phyloP scores from a whole-genome alignment of 2,329 filamentous ascomycete genomes.

The Reticulascus tulasneorum region DNA sequence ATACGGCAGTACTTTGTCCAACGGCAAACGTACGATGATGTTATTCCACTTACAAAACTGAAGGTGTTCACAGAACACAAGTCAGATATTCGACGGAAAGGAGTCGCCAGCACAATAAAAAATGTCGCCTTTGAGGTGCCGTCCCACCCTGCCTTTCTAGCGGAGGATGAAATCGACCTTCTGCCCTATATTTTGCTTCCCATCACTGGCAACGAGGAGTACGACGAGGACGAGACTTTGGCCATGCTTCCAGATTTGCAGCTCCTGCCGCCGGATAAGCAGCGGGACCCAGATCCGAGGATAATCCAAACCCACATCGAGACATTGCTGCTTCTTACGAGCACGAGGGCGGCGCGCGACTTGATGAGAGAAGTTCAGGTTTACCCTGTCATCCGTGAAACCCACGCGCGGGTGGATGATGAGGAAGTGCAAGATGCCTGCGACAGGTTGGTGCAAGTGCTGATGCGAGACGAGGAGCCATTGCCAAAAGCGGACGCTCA shows the following conservation, averaged over 20 bases:
- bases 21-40: conserved; percentile 69
- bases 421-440: conserved; percentile 80
- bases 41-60: conserved; percentile 89
- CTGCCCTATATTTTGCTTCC: conserved; percentile 86
- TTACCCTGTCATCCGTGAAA: conserved; percentile 85
- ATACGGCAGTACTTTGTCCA: conserved; percentile 72
- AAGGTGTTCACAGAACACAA: conserved; percentile 91
- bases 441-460: conserved; percentile 83
- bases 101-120: conserved; percentile 95
- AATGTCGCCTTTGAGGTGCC: conserved; percentile 82
- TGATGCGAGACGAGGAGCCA: conserved; percentile 76
- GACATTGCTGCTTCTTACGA: conserved; percentile 78
- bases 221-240: conserved; percentile 78
- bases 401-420: conserved; percentile 72
- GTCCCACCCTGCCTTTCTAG: conserved; percentile 67
- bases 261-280: conserved; percentile 83
- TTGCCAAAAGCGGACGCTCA: conserved; percentile 38
- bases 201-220: conserved; percentile 84
- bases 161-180: conserved; percentile 70
- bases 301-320: conserved; percentile 88
- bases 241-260: conserved; percentile 89
- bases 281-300: conserved; percentile 69
- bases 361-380: conserved; percentile 72
- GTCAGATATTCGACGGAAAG: conserved; percentile 77
- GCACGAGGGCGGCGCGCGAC: conserved; percentile 71